Base-by-base conservation (phyloP, 176 grass and related monocot species). In the Ananas comosus region DNA sequence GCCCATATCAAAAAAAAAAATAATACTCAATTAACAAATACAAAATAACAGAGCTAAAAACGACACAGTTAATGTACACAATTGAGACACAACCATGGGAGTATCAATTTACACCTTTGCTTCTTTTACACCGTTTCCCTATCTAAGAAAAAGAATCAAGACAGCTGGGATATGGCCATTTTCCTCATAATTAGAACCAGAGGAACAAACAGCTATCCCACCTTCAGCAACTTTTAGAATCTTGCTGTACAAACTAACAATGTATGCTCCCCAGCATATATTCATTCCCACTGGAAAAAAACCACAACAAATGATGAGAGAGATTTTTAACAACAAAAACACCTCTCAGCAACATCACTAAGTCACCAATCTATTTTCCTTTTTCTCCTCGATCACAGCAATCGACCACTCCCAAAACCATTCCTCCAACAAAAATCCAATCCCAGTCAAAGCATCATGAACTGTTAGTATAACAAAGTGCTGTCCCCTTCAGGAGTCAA, bases 241-340 rank as follows among this genome's bases (percentile, higher is more conserved):
- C 58, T 56, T 72, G 76, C 79, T 87, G 79, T 87, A 91, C 79
- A 87, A 71, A 67, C 79, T 74, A 77, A 75, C 65, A 21, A 84
- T 76, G 75, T 49, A 66, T 58, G n/a, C 51, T 21, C 25, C 25
- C 48, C 77, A 78, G 56, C 63, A 68, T 72, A 19, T 61, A 61
- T 21, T 42, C 56, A 61, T 19, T 61, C 56, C 17, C 17, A 61
- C n/a, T 16, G 21, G n/a, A 61, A 61, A 61, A 53, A 54, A 48
- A 48, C 12, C 16, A 33, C 12, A 58, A 22, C 6, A 16, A 19
- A 61, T 61, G 53, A 61, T 19, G 17, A 61, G 56, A 61, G 2
- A 61, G 21, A 61, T 61, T 61, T 61, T 42, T 42, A 5, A 61
- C 56, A 61, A 61, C 17, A 19, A 19, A 16, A 61, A 61, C 21